A percentile compares a stretch with the other conserved stretches of the same genome.
Evolutionary conservation across 768 basidiomycete species (phyloP).

Genomic region (Cubamyces lactineus): DNA sequence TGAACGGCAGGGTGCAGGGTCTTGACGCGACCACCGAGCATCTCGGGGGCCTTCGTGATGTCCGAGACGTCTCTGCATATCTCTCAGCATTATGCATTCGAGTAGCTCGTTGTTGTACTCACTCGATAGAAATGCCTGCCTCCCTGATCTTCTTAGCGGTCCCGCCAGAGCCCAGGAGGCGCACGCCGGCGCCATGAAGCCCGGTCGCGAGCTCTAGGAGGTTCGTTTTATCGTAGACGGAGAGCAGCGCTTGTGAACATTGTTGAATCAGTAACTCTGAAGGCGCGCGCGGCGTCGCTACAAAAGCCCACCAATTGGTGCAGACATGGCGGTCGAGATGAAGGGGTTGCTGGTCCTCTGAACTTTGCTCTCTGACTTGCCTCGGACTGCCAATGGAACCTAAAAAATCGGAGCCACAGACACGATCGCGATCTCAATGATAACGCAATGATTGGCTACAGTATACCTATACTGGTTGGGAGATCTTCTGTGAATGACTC

Average conservation of each 20-base stretch:
- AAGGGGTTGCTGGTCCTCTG: background rate
- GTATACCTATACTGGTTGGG: background rate
- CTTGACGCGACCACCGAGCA: constrained; percentile 98
- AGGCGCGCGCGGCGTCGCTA: background rate
- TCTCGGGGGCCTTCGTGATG: constrained; percentile 97
- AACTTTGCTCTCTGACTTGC: background rate
- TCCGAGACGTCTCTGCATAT: constrained; percentile 87
- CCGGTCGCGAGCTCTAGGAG: constrained; percentile 87
- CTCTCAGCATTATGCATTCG: background rate
- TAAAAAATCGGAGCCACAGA: constrained; percentile 8
- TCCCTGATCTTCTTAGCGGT: constrained; percentile 98
- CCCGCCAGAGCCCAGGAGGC: constrained; percentile 92
- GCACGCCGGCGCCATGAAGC: constrained; percentile 80
- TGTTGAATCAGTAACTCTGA: constrained; percentile 8
- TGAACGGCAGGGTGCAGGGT: constrained; percentile 98
- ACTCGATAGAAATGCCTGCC: constrained; percentile 89
- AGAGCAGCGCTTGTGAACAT: constrained; percentile 70
- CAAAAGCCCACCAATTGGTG: constrained; percentile 37
- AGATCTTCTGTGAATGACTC: too few species aligned
- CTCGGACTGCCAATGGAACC: constrained; percentile 6
- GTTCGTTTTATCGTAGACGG: constrained; percentile 94
- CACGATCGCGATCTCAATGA: constrained; percentile 18
- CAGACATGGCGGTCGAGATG: constrained; percentile 32
- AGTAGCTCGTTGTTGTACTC: constrained; percentile 38
- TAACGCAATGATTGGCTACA: constrained; percentile 8